phyloP scores from a whole-genome alignment of 371 early-diverging fungal genomes.

The Chytridium lagenaria region DNA sequence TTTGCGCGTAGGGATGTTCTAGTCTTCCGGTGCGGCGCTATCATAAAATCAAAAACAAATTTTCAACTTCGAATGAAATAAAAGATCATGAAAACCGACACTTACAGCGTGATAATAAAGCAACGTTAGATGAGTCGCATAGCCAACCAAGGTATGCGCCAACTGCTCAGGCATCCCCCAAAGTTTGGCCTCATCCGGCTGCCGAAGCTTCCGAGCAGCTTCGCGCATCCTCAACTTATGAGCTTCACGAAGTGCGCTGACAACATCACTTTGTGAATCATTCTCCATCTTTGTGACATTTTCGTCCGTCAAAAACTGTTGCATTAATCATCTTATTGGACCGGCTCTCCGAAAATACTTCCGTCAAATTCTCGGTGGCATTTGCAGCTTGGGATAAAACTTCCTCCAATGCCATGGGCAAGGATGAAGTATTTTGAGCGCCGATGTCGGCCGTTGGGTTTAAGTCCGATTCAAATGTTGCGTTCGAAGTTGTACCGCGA shows the following conservation, averaged over 20 bases:
- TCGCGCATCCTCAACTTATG: not conserved
- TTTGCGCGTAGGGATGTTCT: conserved; percentile 52
- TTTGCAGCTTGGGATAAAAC: not conserved
- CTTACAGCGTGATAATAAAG: conserved; percentile 10
- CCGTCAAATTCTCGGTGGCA: not conserved
- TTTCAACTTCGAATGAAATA: conserved; percentile 5
- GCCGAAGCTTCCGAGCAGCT: not conserved
- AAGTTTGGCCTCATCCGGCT: not conserved
- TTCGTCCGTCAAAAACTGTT: too few species aligned
- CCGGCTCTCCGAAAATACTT: too few species aligned
- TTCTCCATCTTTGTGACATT: not conserved
- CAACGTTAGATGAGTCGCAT: conserved; percentile 1
- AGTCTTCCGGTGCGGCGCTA: conserved; percentile 44
- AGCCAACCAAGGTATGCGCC: conserved; percentile 6
- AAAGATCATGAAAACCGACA: not conserved
- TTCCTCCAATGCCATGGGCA: not conserved
- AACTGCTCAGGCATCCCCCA: conserved; percentile 15
- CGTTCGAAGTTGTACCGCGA: not conserved
- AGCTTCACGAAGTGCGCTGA: not conserved
- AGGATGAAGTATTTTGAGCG: not conserved
- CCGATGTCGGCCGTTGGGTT: too few species aligned
- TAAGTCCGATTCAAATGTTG: too few species aligned
- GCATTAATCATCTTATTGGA: too few species aligned
- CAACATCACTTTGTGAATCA: not conserved
- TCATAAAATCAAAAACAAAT: conserved; percentile 20